A percentile compares a stretch with the other conserved stretches of the same genome.
phyloP scores from a whole-genome alignment of 805 yeast species.

The Deakozyma indianensis region DNA sequence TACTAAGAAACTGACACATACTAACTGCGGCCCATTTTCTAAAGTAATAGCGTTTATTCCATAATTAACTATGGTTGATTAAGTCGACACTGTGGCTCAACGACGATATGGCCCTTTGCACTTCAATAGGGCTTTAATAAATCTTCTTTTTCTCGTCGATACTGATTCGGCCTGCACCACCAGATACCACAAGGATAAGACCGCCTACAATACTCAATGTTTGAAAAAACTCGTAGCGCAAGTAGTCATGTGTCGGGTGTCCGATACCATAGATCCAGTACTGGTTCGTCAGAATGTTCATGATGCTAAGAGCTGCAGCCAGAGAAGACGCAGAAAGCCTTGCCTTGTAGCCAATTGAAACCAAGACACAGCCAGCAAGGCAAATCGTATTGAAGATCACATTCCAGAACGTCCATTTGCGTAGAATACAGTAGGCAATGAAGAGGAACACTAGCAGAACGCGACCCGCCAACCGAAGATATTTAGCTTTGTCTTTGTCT shows the following conservation, averaged over 20 bases:
- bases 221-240: conserved; percentile 89
- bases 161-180: conserved; percentile 92
- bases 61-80: too few species aligned
- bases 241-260: conserved; percentile 71
- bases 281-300: conserved; percentile 69
- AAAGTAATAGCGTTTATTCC: too few species aligned
- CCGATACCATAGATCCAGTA: conserved; percentile 69
- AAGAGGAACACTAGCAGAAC: conserved; percentile 73
- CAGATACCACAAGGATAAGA: conserved; percentile 71
- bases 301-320: conserved; percentile 55
- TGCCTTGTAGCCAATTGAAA: conserved; percentile 86
- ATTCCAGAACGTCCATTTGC: conserved; percentile 52
- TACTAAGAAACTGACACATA: neutral
- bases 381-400: conserved; percentile 56
- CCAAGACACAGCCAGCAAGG: conserved; percentile 53
- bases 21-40: too few species aligned
- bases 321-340: conserved; percentile 63
- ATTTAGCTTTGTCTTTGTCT: conserved; percentile 62
- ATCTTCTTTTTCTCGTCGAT: conserved; percentile 93
- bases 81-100: too few species aligned
- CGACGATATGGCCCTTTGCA: too few species aligned
- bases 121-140: too few species aligned
- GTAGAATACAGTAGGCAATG: conserved; percentile 63
- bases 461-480: conserved; percentile 77
- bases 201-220: conserved; percentile 93